phyloP scores from a whole-genome alignment of 106 monocot genomes.

The Agapanthus africanus region DNA sequence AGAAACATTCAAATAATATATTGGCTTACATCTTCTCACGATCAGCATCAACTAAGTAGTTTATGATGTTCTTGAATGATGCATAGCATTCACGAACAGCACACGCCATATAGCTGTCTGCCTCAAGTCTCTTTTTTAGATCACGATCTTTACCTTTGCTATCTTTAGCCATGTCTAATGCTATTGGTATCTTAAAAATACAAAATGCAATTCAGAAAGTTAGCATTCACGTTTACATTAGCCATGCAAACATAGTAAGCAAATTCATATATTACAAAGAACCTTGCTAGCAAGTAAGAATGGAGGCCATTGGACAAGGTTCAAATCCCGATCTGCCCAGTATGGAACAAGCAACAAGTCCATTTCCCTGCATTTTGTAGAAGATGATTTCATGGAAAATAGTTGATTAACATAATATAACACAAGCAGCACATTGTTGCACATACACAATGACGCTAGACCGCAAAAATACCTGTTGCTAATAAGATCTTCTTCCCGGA shows the following conservation, averaged over 20 bases:
- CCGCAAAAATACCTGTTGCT: constrained; percentile 34
- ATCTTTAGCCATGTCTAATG: constrained; percentile 74
- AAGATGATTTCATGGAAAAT: background rate
- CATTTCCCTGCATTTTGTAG: constrained; percentile 44
- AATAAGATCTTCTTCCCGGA: constrained; percentile 69
- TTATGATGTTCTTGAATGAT: constrained; percentile 56
- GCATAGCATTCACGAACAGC: constrained; percentile 70
- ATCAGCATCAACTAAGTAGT: constrained; percentile 32
- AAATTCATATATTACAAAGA: background rate
- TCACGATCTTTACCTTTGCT: constrained; percentile 55
- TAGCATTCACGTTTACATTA: too few species aligned
- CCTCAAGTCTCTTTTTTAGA: constrained; percentile 41
- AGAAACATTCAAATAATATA: constrained; percentile 9
- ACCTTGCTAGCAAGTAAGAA: constrained; percentile 93
- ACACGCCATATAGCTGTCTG: constrained; percentile 54
- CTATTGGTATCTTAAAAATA: constrained; percentile 65
- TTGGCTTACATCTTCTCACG: constrained; percentile 52
- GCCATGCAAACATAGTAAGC: too few species aligned
- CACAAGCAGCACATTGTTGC: too few species aligned
- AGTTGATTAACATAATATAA: background rate
- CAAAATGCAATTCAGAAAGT: background rate
- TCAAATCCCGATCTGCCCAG: constrained; percentile 44
- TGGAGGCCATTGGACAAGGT: constrained; percentile 70
- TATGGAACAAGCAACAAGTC: constrained; percentile 73
- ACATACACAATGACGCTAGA: too few species aligned